Evolutionary conservation across 1,284 basidiomycete species (phyloP).

Genomic region (Boletus mariae): DNA sequence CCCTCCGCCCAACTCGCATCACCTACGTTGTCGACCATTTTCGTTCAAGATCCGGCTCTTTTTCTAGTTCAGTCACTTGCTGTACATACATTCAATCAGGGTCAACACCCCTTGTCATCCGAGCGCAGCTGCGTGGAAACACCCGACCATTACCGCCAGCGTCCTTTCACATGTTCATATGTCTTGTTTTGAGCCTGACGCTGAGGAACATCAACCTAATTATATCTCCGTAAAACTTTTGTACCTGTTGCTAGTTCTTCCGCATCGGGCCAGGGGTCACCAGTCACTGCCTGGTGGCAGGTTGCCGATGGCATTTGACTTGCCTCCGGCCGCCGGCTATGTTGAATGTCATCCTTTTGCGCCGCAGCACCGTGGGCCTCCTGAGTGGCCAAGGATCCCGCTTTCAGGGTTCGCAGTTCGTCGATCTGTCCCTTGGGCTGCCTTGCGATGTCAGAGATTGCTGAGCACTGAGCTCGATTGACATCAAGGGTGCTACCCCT

Average conservation of each 20-base stretch:
- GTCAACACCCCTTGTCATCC: conserved; percentile 12
- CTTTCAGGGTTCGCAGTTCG: conserved; percentile 20
- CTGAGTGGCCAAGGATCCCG: conserved; percentile 2
- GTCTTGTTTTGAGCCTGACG: background rate
- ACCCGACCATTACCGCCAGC: conserved; percentile 8
- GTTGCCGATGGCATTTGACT: background rate
- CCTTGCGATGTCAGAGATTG: background rate
- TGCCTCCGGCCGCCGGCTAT: conserved; percentile 7
- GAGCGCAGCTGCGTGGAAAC: conserved; percentile 20
- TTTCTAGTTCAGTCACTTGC: conserved; percentile 10
- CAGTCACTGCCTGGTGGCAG: background rate
- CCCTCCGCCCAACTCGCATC: conserved; percentile 32
- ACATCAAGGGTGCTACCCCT: conserved; percentile 17
- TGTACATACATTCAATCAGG: conserved; percentile 18
- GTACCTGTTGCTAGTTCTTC: background rate
- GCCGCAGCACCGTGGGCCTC: conserved; percentile 19
- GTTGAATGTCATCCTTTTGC: conserved; percentile 1
- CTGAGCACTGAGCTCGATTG: conserved; percentile 2
- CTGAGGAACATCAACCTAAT: conserved; percentile 13
- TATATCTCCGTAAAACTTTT: conserved; percentile 10
- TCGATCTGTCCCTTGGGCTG: background rate
- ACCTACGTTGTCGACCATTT: conserved; percentile 15
- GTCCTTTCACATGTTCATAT: conserved; percentile 12
- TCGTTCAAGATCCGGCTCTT: conserved; percentile 24
- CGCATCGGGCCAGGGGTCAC: background rate